These are phyloP conservation scores for Saccharata proteae DNA, from an alignment of 2,329 filamentous ascomycete species.

Conservation along the genomic window DNA sequence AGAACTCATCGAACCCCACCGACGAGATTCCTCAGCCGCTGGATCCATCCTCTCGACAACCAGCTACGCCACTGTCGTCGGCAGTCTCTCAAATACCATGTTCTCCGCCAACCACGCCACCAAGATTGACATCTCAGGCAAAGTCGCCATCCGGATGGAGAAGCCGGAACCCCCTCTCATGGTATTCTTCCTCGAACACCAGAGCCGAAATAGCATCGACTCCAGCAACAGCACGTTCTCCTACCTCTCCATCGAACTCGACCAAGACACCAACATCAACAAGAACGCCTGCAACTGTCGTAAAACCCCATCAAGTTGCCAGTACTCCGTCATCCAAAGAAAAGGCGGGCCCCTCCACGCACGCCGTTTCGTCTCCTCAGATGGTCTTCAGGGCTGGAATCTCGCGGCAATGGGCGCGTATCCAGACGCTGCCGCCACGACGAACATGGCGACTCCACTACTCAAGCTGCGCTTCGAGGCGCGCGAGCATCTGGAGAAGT, in stretches of 20 bases:
- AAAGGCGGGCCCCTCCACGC: slow-evolving; percentile 9
- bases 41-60: slow-evolving; percentile 1
- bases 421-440: slow-evolving; percentile 2
- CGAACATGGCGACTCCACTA: slow-evolving; percentile 4
- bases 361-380: slow-evolving; percentile 8
- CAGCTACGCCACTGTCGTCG: slow-evolving; percentile 1
- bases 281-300: slow-evolving; percentile 10
- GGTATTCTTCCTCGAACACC: slow-evolving; percentile 11
- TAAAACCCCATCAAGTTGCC: slow-evolving; percentile 7
- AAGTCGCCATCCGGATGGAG: slow-evolving; percentile 7
- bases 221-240: slow-evolving; percentile 9
- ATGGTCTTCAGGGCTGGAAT: slow-evolving; percentile 11
- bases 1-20: background rate
- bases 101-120: slow-evolving; percentile 8
- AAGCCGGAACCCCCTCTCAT: slow-evolving; percentile 9
- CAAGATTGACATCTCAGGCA: slow-evolving; percentile 7
- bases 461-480: slow-evolving; percentile 10
- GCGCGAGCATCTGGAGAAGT: slow-evolving; percentile 9
- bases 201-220: too few species aligned
- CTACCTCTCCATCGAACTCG: slow-evolving; percentile 10
- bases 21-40: slow-evolving; percentile 5
- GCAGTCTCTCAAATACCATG: slow-evolving; percentile 4
- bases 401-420: slow-evolving; percentile 9
- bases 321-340: slow-evolving; percentile 9
- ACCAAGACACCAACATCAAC: slow-evolving; percentile 10